Conservation (phyloP, 2,329 filamentous ascomycete species). For the Colletotrichum sp. region DNA sequence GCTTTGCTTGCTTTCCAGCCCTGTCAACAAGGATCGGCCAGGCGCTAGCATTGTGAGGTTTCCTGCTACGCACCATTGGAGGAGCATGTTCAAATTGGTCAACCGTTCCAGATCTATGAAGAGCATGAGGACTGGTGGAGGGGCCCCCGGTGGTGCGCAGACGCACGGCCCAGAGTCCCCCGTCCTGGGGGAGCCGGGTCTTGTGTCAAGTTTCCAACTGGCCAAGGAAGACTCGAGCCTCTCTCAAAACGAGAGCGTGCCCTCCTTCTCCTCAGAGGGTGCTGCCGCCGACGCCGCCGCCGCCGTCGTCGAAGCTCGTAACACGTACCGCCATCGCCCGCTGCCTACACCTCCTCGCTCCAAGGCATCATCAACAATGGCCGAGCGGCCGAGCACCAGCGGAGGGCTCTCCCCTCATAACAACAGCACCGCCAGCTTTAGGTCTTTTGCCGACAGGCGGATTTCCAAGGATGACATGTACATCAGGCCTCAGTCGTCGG, state of each 20-base stretch:
- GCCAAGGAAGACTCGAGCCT: constrained; percentile 30
- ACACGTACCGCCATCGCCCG: constrained; percentile 25
- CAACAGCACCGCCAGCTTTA: constrained; percentile 29
- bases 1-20: constrained; percentile 5
- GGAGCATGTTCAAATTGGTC: constrained; percentile 37
- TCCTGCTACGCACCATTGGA: constrained; percentile 12
- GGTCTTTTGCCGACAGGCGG: constrained; percentile 41
- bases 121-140: constrained; percentile 25
- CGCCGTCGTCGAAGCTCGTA: constrained; percentile 27
- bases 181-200: constrained; percentile 27
- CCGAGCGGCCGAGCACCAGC: constrained; percentile 47
- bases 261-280: constrained; percentile 29
- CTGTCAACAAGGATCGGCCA: constrained; percentile 17
- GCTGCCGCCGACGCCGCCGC: constrained; percentile 33
- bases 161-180: constrained; percentile 27
- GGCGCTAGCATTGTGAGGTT: constrained; percentile 10
- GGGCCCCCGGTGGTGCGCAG: constrained; percentile 19
- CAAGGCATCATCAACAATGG: constrained; percentile 26
- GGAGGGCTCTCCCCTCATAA: constrained; percentile 33
- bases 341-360: constrained; percentile 25
- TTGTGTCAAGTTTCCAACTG: constrained; percentile 42
- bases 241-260: constrained; percentile 36
- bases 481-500: constrained; percentile 32
- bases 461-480: constrained; percentile 50
- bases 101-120: constrained; percentile 35